phyloP scores from a whole-genome alignment of 2,329 filamentous ascomycete genomes.

The Penicillium verrucosum region DNA sequence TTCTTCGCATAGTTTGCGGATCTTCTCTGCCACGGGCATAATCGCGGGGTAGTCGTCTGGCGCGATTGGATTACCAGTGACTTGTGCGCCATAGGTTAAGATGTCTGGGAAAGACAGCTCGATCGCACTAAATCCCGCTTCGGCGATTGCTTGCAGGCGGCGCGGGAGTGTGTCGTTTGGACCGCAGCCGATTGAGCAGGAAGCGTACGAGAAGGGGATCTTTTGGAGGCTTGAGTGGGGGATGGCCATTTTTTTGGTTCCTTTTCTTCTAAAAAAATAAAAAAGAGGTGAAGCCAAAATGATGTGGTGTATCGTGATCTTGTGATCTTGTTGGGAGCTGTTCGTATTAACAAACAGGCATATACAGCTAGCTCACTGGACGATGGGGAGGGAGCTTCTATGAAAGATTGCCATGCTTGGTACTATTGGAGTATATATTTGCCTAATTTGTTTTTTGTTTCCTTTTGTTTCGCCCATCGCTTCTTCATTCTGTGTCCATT shows the following conservation, averaged over 20 bases:
- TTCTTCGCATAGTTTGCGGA: slow-evolving; percentile 54
- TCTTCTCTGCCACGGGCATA: slow-evolving; percentile 51
- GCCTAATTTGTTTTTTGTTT: background rate
- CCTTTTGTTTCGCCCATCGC: background rate
- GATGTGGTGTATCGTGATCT: background rate
- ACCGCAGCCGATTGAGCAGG: slow-evolving; percentile 42
- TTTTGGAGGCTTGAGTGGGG: slow-evolving; percentile 17
- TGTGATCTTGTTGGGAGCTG: background rate
- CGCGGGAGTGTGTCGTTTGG: slow-evolving; percentile 35
- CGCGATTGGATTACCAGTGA: slow-evolving; percentile 51
- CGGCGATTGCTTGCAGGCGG: slow-evolving; percentile 41
- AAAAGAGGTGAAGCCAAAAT: background rate
- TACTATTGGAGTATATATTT: background rate
- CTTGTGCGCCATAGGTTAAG: slow-evolving; percentile 56
- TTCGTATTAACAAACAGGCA: background rate
- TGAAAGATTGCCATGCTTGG: background rate
- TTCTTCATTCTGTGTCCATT: slow-evolving; percentile 5
- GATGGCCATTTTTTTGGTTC: slow-evolving; percentile 11
- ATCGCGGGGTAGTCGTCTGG: slow-evolving; percentile 61
- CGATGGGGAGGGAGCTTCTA: background rate
- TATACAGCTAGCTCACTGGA: background rate
- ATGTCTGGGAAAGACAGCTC: slow-evolving; percentile 75
- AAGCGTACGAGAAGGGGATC: slow-evolving; percentile 42
- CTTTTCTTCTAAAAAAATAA: background rate
- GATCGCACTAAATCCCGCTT: slow-evolving; percentile 57